phyloP scores from a whole-genome alignment of 306 rosid genomes.

The Astragalus glycyphyllos region DNA sequence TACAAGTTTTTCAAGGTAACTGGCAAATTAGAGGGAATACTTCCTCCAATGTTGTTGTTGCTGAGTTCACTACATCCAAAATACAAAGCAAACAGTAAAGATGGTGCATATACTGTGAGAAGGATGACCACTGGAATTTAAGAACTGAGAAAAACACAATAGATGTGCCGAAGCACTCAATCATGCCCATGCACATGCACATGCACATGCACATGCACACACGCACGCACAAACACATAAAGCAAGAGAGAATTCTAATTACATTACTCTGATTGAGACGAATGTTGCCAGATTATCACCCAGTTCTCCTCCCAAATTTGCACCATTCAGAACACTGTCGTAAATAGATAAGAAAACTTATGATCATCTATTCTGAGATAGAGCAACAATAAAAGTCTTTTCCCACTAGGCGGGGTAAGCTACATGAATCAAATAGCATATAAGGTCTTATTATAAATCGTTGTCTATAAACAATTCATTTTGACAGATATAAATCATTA shows the following conservation, averaged over 20 bases:
- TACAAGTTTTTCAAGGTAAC: constrained; percentile 79
- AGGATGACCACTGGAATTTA: constrained; percentile 20
- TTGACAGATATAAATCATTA: constrained; percentile 28
- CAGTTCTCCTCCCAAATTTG: constrained; percentile 90
- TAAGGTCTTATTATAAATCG: not conserved
- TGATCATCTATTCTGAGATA: constrained; percentile 12
- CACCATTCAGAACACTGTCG: constrained; percentile 77
- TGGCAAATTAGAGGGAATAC: constrained; percentile 85
- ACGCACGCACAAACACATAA: not conserved
- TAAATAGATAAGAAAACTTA: constrained; percentile 43
- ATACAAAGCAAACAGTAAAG: constrained; percentile 40
- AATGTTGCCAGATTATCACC: constrained; percentile 73
- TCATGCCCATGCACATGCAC: not conserved
- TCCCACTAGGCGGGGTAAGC: not conserved
- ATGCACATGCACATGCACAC: not conserved
- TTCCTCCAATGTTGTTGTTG: constrained; percentile 94
- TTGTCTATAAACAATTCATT: not conserved
- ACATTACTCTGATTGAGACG: constrained; percentile 72
- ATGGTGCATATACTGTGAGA: constrained; percentile 10
- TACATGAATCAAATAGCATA: not conserved
- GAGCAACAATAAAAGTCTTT: not conserved
- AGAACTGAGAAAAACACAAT: constrained; percentile 24
- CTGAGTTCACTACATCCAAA: constrained; percentile 79
- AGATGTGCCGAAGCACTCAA: not conserved
- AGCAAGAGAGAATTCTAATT: constrained; percentile 49